A percentile compares a stretch with the other conserved stretches of the same genome.
Conservation (phyloP, 257 asterid genomes). For the Nicotiana paniculata region DNA sequence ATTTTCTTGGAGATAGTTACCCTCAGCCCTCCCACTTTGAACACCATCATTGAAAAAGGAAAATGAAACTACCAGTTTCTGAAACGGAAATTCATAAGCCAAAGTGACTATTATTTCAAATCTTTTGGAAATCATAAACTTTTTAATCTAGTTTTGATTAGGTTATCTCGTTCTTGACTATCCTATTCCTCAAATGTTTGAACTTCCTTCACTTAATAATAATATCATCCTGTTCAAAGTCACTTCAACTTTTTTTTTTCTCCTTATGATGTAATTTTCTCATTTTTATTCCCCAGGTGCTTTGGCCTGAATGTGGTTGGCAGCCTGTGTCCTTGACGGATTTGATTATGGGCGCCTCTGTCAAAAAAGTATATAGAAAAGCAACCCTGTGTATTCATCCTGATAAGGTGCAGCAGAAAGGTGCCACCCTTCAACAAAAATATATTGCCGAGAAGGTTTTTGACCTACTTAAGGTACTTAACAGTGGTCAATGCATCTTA, state of each 20-base stretch:
- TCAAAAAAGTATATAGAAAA: constrained; percentile 65
- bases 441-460: constrained; percentile 97
- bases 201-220: background rate
- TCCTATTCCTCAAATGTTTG: constrained; percentile 2
- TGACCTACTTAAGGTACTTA: constrained; percentile 88
- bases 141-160: background rate
- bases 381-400: constrained; percentile 92
- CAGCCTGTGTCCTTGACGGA: constrained; percentile 80
- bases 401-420: constrained; percentile 99
- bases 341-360: constrained; percentile 62
- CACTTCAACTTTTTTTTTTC: background rate
- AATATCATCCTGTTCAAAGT: background rate
- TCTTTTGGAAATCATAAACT: background rate
- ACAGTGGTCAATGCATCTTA: constrained; percentile 25
- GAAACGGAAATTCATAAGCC: background rate
- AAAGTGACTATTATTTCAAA: background rate
- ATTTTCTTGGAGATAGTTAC: background rate
- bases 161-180: background rate
- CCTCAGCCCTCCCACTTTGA: background rate
- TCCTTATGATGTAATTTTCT: constrained; percentile 21
- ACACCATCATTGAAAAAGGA: background rate
- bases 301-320: constrained; percentile 91
- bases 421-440: constrained; percentile 95
- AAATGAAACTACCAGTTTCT: background rate
- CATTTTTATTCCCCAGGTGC: constrained; percentile 46